Conservation (phyloP, 2,329 filamentous ascomycete species). For the Fonsecaea pedrosoi region DNA sequence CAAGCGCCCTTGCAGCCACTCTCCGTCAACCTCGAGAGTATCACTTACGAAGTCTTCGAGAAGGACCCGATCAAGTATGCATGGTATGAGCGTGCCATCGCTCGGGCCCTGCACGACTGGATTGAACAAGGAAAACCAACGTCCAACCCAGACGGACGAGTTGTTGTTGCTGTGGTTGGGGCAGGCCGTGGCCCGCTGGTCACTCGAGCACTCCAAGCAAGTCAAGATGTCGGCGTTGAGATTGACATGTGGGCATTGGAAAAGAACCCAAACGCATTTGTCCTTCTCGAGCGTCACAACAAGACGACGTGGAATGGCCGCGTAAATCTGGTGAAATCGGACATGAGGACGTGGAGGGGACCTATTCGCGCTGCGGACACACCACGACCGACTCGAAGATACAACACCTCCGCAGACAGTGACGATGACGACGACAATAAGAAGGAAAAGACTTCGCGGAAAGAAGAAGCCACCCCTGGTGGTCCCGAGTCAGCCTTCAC, state of each 20-base stretch:
- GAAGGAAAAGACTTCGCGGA: conserved; percentile 40
- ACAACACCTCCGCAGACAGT: conserved; percentile 35
- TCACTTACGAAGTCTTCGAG: conserved; percentile 98
- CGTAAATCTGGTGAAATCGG: conserved; percentile 90
- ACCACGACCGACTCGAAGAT: conserved; percentile 35
- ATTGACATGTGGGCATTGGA: conserved; percentile 90
- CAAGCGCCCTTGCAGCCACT: conserved; percentile 94
- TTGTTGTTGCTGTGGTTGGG: conserved; percentile 90
- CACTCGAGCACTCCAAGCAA: conserved; percentile 82
- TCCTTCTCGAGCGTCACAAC: conserved; percentile 88
- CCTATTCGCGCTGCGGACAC: conserved; percentile 53
- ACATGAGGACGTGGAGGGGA: conserved; percentile 96
- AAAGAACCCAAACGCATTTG: conserved; percentile 98
- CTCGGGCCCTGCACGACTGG: conserved; percentile 82
- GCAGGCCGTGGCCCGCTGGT: conserved; percentile 92
- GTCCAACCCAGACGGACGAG: conserved; percentile 71
- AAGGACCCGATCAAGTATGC: conserved; percentile 98
- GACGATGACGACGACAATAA: conserved; percentile 41
- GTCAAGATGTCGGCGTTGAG: conserved; percentile 73
- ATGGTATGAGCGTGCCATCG: conserved; percentile 88
- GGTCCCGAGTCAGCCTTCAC: conserved; percentile 28
- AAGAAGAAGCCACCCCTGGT: conserved; percentile 46
- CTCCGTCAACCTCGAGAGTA: conserved; percentile 93
- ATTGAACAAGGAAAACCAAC: conserved; percentile 73
- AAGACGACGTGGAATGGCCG: conserved; percentile 76